These are phyloP conservation scores for Zygosaccharomyces lentus DNA, from an alignment of 805 yeast genomes.

Conservation along the genomic window DNA sequence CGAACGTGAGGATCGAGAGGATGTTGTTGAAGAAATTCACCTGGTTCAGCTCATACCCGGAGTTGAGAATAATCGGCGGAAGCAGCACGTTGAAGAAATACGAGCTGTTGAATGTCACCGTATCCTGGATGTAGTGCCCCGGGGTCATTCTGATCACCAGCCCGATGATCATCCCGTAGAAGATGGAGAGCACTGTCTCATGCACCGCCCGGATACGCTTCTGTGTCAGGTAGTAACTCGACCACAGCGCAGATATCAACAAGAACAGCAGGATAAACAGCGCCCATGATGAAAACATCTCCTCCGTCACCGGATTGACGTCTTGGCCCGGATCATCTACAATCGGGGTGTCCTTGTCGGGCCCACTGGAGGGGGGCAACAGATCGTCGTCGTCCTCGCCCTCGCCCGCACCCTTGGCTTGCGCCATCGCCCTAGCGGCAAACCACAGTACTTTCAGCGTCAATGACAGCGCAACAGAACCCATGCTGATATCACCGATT, in stretches of 20 bases:
- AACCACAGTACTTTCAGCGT: conserved; percentile 14
- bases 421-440: conserved; percentile 13
- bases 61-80: conserved; percentile 94
- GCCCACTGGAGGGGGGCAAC: conserved; percentile 33
- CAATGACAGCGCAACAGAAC: conserved; percentile 3
- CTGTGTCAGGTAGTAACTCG: conserved; percentile 88
- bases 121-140: conserved; percentile 95
- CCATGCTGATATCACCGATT: not conserved
- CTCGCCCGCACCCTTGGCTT: conserved; percentile 21
- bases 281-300: conserved; percentile 97
- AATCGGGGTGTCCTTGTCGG: conserved; percentile 33
- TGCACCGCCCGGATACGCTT: conserved; percentile 92
- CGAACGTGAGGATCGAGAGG: conserved; percentile 86
- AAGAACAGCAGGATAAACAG: conserved; percentile 77
- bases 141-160: conserved; percentile 85
- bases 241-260: conserved; percentile 87
- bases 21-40: conserved; percentile 91
- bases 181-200: conserved; percentile 92
- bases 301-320: conserved; percentile 85
- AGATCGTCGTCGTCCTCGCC: conserved; percentile 38
- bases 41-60: conserved; percentile 95
- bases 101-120: conserved; percentile 89
- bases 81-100: conserved; percentile 89
- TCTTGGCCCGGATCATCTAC: conserved; percentile 56
- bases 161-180: conserved; percentile 96